Conservation (phyloP, 352 stramenopile species). For the Pythium volutum region DNA sequence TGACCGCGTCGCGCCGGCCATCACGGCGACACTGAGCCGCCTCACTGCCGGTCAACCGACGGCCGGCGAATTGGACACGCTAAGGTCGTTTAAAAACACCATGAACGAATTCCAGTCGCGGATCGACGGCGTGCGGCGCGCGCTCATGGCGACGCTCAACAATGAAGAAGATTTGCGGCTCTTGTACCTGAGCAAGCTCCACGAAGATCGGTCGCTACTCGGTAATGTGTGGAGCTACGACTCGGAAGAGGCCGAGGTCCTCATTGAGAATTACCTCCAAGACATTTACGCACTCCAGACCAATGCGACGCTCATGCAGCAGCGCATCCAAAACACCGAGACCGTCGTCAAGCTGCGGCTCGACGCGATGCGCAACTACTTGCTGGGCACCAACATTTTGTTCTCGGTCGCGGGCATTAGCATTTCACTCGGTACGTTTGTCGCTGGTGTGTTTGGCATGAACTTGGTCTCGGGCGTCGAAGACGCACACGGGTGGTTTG, state of each 20-base stretch:
- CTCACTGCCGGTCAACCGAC: conserved; percentile 44
- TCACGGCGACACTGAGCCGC: conserved; percentile 40
- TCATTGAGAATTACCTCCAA: conserved; percentile 77
- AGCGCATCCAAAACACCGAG: conserved; percentile 77
- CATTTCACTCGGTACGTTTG: conserved; percentile 59
- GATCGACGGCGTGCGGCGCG: conserved; percentile 50
- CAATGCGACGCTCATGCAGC: conserved; percentile 49
- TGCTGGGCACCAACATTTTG: conserved; percentile 67
- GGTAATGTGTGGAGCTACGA: conserved; percentile 60
- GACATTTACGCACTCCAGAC: conserved; percentile 77
- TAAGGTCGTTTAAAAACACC: conserved; percentile 65
- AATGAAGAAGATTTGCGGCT: conserved; percentile 70
- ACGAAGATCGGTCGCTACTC: conserved; percentile 52
- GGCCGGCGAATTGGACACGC: conserved; percentile 48
- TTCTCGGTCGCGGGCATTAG: conserved; percentile 72
- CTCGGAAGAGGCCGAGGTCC: conserved; percentile 65
- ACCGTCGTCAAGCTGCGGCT: conserved; percentile 74
- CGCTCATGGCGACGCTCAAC: conserved; percentile 64
- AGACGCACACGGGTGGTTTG: conserved; percentile 49
- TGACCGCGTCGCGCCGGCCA: conserved; percentile 34
- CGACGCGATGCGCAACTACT: conserved; percentile 76
- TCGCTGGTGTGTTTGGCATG: conserved; percentile 70
- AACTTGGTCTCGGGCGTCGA: conserved; percentile 59
- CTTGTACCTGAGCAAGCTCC: conserved; percentile 65
- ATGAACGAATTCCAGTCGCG: conserved; percentile 73